phyloP scores from a whole-genome alignment of 1,284 basidiomycete genomes.

The Ceratobasidium theobromae region DNA sequence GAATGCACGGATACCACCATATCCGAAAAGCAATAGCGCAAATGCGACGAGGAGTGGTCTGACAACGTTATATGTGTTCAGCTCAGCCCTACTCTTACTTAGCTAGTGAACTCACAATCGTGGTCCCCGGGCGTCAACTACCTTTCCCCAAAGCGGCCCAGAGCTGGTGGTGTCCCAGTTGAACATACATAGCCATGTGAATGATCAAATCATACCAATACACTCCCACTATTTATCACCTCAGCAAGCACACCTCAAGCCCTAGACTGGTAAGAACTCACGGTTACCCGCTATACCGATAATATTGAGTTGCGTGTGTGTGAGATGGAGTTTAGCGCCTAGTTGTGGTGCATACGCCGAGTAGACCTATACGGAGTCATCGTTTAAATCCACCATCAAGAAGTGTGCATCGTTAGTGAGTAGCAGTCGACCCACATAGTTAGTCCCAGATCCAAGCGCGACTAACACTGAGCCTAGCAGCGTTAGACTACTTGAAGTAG shows the following conservation, averaged over 20 bases:
- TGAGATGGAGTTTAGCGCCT: conserved; percentile 64
- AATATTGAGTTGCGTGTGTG: conserved; percentile 74
- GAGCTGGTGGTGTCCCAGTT: conserved; percentile 60
- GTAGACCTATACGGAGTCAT: conserved; percentile 8
- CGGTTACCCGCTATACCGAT: conserved; percentile 69
- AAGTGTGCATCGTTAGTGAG: background rate
- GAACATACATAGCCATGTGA: background rate
- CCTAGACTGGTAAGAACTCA: conserved; percentile 42
- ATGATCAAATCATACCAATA: conserved; percentile 31
- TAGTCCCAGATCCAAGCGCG: conserved; percentile 33
- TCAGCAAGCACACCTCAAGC: conserved; percentile 10
- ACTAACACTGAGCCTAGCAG: conserved; percentile 28
- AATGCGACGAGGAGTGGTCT: conserved; percentile 48
- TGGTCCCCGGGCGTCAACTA: conserved; percentile 66
- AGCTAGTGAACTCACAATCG: conserved; percentile 45
- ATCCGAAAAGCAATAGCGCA: conserved; percentile 59
- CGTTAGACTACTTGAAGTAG: background rate
- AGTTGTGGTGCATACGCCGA: conserved; percentile 77
- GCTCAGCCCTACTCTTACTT: background rate
- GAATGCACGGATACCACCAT: conserved; percentile 63
- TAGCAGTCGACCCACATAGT: conserved; percentile 31
- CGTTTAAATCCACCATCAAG: no score
- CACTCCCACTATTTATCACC: conserved; percentile 3
- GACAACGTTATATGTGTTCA: conserved; percentile 21
- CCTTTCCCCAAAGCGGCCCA: conserved; percentile 68